phyloP scores from a whole-genome alignment of 257 asterid species.

The Buddleja alternifolia region DNA sequence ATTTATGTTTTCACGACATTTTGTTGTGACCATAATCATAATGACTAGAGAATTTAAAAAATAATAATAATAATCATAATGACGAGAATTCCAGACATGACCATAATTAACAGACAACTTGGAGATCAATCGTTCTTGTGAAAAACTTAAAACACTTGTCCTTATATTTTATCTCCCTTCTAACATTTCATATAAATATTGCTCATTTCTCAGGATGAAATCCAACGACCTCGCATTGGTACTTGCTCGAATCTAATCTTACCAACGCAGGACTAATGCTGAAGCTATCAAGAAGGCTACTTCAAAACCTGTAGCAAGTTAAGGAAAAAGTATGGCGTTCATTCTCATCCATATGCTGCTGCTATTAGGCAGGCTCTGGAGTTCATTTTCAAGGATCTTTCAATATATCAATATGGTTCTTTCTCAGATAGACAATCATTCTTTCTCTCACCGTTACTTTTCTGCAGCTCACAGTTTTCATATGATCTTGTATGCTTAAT shows the following conservation, averaged over 20 bases:
- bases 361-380: too few species aligned
- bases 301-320: conserved; percentile 60
- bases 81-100: conserved; percentile 98
- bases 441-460: conserved; percentile 16
- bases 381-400: conserved; percentile 31
- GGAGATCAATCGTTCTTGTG: conserved; percentile 44
- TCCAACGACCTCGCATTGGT: conserved; percentile 81
- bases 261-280: conserved; percentile 79
- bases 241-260: conserved; percentile 76
- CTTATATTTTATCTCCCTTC: background rate
- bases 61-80: too few species aligned
- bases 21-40: too few species aligned
- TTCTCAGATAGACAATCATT: conserved; percentile 9
- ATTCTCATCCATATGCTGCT: too few species aligned
- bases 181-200: background rate
- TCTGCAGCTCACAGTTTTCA: conserved; percentile 21
- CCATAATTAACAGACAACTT: conserved; percentile 85
- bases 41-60: conserved; percentile 97
- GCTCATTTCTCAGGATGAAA: conserved; percentile 58
- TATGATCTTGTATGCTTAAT: conserved; percentile 35
- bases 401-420: conserved; percentile 20
- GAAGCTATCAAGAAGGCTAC: conserved; percentile 73
- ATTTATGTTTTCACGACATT: too few species aligned
- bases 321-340: conserved; percentile 20
- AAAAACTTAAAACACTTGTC: too few species aligned